Base-by-base conservation (phyloP, 768 basidiomycete genomes). In the Trametes elegans region DNA sequence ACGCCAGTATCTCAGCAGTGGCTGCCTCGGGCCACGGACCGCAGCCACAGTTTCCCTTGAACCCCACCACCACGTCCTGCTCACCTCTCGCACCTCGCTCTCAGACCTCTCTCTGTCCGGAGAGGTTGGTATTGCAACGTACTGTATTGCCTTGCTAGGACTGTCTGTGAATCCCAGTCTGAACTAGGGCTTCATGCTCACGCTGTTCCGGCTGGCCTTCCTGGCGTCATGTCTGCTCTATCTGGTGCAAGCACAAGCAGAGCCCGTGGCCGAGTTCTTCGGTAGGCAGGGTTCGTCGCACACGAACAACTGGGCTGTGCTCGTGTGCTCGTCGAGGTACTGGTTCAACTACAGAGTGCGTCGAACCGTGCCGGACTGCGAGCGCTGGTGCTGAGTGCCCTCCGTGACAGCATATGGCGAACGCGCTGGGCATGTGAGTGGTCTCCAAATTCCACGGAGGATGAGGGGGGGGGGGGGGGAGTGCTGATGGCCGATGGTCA, bases 261-360 rank as follows among this genome's bases (percentile, higher is more conserved):
- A 53, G 19, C 49, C 60, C 11, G 53, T 53, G 19, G 32, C 49
- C 7, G 49, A 57, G 26, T 58, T 57, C 47, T 55, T 52, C 35
- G 55, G 44, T 7, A 28, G 55, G 26, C 48, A 53, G 23, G 49
- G 41, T 1, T 62, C 58, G 0, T 68, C 74, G 6, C 93, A 97
- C 67, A 97, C 96, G 6, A 99, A 98, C 67, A 98, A 98, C 69
- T 99, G 97, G 97, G 97, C 97, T 1, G 95, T 99, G 5, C 76
- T 98, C 31, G 95, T 98, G 4, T 95, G 90, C 64, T 80, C 97
- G 1, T 97, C 94, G 5, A 70, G 95, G 53, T 96, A 95, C 68
- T 98, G 95, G 95, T 99, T 99, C 78, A 99, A 99, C 68, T 99
- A 99, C 67, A 77, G 96, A 38, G 96, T 97, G 66, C 48, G 87